Percentiles rank a stretch among this genome's conserved stretches.
These are phyloP conservation scores for Pseudotulostoma volvatum DNA, from an alignment of 495 filamentous ascomycete genomes.

Conservation along the genomic window DNA sequence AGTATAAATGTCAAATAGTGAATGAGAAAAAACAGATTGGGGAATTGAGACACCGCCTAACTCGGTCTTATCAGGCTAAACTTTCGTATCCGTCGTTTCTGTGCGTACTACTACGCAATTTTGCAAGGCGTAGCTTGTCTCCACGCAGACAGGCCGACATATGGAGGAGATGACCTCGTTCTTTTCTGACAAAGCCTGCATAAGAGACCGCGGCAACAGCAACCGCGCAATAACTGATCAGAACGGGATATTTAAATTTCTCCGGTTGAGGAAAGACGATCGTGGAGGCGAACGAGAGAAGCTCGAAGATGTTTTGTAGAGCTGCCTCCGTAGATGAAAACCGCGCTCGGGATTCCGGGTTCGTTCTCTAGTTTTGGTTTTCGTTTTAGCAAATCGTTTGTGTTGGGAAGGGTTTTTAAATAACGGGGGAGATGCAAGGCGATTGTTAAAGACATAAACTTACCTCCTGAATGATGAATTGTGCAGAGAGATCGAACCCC, in stretches of 20 bases:
- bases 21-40: too few species aligned
- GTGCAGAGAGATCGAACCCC: constrained; percentile 50
- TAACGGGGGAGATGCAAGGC: background rate
- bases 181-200: constrained; percentile 36
- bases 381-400: constrained; percentile 24
- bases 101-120: background rate
- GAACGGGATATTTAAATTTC: constrained; percentile 43
- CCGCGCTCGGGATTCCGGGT: constrained; percentile 24
- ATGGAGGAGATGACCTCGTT: constrained; percentile 50
- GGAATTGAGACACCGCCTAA: too few species aligned
- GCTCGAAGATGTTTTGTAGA: constrained; percentile 49
- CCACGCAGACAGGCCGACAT: constrained; percentile 18
- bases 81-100: background rate
- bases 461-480: constrained; percentile 51
- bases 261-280: constrained; percentile 39
- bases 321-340: constrained; percentile 49
- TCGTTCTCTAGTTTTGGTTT: constrained; percentile 25
- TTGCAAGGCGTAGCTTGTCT: constrained; percentile 5
- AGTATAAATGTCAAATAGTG: too few species aligned
- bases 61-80: too few species aligned
- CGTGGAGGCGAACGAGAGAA: constrained; percentile 43
- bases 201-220: constrained; percentile 33
- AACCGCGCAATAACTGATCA: constrained; percentile 38
- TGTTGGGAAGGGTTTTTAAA: background rate
- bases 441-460: too few species aligned